Base-by-base conservation (phyloP, 2,329 filamentous ascomycete species). In the Ceratocystis huliohia region DNA sequence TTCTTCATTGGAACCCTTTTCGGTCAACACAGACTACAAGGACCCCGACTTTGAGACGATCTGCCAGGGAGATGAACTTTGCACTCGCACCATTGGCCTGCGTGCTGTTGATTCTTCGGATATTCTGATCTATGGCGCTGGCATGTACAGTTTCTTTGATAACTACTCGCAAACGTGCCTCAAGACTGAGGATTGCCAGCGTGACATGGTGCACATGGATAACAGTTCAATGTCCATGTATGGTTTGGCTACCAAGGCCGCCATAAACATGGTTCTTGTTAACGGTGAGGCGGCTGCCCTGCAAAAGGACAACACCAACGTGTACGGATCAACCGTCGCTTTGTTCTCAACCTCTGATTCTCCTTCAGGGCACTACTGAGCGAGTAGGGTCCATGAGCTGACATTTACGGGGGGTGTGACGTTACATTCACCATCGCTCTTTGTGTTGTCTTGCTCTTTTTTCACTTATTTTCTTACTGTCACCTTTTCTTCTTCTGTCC, bases 71-170 rank as follows among this genome's bases (percentile, higher is more conserved):
- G 67, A 64, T 67, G 70, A 28, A 70, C 69, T 25, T 5, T 92
- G 89, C 74, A 84, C 84, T 69, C 90, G 91, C 73, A 83, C 89
- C 1, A 91, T 87, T 87, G 90, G 88, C 71, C 79, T 94, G 59
- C 86, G 88, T 28, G 79, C 91, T 50, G 76, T 84, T 66, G 81
- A 87, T 74, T 89, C 87, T 2, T 80, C 79, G 8, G 82, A 90
- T 69, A 74, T 91, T 20, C 84, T 82, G 72, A 76, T 91, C 71
- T 89, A 86, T 72, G 88, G 89, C 59, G 87, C 83, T 4, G 89
- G 89, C 30, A 77, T 92, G 68, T 93, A 93, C 80, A 87, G 82
- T 70, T 93, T 93, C 82, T 93, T 91, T 73, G 83, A 93, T 74
- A 90, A 91, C 79, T 93, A 93, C 76, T 78, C 76, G 46, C 87